Conservation (phyloP, 805 yeast genomes). For the Jamesozyma lodderae region DNA sequence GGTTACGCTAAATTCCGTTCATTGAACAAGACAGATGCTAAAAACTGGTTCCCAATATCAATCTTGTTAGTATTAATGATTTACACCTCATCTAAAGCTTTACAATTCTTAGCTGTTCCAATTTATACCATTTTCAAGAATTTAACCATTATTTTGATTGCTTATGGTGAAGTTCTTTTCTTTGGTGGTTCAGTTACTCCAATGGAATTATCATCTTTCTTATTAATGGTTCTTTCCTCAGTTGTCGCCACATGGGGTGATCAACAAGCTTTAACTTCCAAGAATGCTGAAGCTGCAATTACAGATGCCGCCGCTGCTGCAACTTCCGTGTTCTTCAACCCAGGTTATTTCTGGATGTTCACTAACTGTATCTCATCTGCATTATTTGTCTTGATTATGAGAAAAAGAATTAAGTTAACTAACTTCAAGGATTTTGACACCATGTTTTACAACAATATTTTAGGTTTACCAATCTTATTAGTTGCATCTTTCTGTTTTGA, state of each 20-base stretch:
- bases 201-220: constrained; percentile 82
- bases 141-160: constrained; percentile 90
- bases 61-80: constrained; percentile 84
- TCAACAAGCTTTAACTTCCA: constrained; percentile 27
- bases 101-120: constrained; percentile 85
- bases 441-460: constrained; percentile 93
- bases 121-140: constrained; percentile 97
- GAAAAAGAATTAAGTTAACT: constrained; percentile 95
- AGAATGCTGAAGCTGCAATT: constrained; percentile 25
- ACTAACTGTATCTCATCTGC: constrained; percentile 92
- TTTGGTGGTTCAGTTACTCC: constrained; percentile 87
- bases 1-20: constrained; percentile 82
- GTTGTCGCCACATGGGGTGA: constrained; percentile 93
- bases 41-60: constrained; percentile 94
- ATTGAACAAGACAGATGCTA: constrained; percentile 78
- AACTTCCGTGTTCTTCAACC: constrained; percentile 35
- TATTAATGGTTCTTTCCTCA: constrained; percentile 91
- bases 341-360: constrained; percentile 97
- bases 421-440: constrained; percentile 96
- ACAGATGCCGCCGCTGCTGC: constrained; percentile 18
- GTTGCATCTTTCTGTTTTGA: constrained; percentile 69
- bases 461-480: constrained; percentile 83
- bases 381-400: constrained; percentile 84
- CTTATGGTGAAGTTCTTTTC: constrained; percentile 97
- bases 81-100: constrained; percentile 91